Percentiles rank a stretch among this genome's conserved stretches.
Conservation (phyloP, 441 rosid genomes). For the Populus trichocarpa region DNA sequence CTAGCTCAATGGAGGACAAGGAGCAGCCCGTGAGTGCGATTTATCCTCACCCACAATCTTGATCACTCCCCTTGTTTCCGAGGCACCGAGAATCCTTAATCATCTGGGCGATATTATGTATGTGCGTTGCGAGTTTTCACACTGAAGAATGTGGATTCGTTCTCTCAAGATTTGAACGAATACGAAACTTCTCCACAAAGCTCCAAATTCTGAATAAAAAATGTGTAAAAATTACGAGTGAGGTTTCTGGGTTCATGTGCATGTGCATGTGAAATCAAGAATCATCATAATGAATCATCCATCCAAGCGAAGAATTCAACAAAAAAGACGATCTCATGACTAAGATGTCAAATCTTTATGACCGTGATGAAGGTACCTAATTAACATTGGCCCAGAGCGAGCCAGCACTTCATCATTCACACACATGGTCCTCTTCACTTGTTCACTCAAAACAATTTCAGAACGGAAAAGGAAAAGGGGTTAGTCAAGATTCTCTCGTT, state of each 20-base stretch:
- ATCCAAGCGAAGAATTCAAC: too few relatives aligned
- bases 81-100: too few relatives aligned
- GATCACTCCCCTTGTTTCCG: too few relatives aligned
- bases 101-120: too few relatives aligned
- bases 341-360: too few relatives aligned
- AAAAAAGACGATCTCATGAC: too few relatives aligned
- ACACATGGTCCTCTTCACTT: neutral
- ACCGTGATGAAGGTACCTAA: too few relatives aligned
- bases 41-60: neutral
- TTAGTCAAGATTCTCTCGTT: neutral
- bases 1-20: neutral
- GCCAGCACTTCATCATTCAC: too few relatives aligned
- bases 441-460: neutral
- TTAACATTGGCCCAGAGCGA: too few relatives aligned
- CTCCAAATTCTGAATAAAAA: neutral
- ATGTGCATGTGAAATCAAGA: neutral
- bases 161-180: too few relatives aligned
- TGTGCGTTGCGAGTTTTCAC: too few relatives aligned
- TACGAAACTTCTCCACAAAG: neutral
- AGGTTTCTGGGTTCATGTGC: neutral
- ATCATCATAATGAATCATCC: neutral
- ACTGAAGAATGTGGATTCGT: too few relatives aligned
- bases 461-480: neutral
- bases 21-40: neutral
- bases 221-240: neutral